Evolutionary conservation across 2,329 filamentous ascomycete genomes (phyloP), one percentile per base, ranked within the genome.

Genomic region (Corniculantispora saksenae): DNA sequence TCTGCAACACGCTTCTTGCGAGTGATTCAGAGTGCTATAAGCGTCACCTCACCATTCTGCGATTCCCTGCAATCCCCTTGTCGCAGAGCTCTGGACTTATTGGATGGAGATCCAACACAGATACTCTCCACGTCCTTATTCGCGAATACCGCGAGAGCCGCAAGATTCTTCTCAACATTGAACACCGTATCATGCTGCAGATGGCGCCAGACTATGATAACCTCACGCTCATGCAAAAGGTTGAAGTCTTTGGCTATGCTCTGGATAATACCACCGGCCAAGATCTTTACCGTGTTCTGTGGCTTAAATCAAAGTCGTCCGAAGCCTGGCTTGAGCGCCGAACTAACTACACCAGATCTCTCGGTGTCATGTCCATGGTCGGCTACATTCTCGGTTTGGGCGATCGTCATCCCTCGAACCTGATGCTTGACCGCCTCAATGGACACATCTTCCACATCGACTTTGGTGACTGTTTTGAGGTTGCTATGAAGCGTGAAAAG

Each of bases 281-380:
- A 76, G 95, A 99, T 80, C 83, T 99, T 29, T 99, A 99, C 79
- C 92, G 95, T 45, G 94, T 99, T 2, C 82, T 99, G 43, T 99
- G 96, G 95, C 85, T 99, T 70, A 99, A 99, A 86, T 97, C 93
- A 74, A 97, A 97, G 83, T 97, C 92, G 67, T 97, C 94, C 0
- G 95, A 99, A 78, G 91, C 94, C 2, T 99, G 95, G 95, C 88
- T 99, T 40, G 95, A 98, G 78, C 87, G 95, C 51, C 91, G 95
- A 61, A 99, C 96, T n/a, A 99, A 97, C 76, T 99, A 99, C 80
- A 99, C 95, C 21, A 91, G 95, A 65, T 98, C 94, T 1, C 84
- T 99, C 2, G 95, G 93, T 71, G 95, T 99, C 72, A 99, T 99
- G 95, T 97, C 93, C n/a, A 99, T 99, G 93, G 95, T 98, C n/a